Base-by-base conservation (phyloP, 345 rosid species). In the Adansonia digitata region DNA sequence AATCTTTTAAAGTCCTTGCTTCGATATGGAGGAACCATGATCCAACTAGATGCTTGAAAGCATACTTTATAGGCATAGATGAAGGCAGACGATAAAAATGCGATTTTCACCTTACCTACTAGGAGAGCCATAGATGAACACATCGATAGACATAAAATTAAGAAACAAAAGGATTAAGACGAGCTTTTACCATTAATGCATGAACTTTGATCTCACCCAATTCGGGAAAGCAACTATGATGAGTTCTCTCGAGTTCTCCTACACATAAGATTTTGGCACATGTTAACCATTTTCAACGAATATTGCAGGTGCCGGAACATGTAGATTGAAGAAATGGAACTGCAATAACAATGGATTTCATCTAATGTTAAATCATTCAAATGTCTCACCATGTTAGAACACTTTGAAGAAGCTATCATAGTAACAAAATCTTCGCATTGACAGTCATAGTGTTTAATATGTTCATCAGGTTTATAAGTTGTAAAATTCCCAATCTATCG, bases 221-320 rank as follows among this genome's bases (percentile, higher is more conserved):
- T 52, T 70, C 53, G 4, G 89, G 87, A 77, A 86, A 86, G 72
- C 88, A 80, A 71, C 49, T 64, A 20, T 55, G 63, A 56, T 92
- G 94, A 37, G 73, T 52, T 77, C 74, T 79, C 80, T 85, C 89
- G 18, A 90, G 80, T 79, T 83, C 78, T 76, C 88, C 95, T 90
- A 78, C 85, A 84, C 29, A 56, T 7, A 67, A 67, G 71, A 67
- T 67, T 43, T 26, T 7, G 37, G 37, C 53, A 67, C 53, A 26
- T 42, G 7, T 26, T 43, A 67, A 26, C 10, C 13, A 22, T 26
- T 35, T 18, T 37, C 18, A 63, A n/a, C 7, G 39, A 55, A 55
- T 14, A 55, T 2, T 9, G 15, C 34, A 55, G 61, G 77, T n/a
- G 0, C 4, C 6, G 0, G 18, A 57, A 27, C 31, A 57, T 27